phyloP scores from a whole-genome alignment of 768 basidiomycete genomes.

The Phaeotremella skinneri region DNA sequence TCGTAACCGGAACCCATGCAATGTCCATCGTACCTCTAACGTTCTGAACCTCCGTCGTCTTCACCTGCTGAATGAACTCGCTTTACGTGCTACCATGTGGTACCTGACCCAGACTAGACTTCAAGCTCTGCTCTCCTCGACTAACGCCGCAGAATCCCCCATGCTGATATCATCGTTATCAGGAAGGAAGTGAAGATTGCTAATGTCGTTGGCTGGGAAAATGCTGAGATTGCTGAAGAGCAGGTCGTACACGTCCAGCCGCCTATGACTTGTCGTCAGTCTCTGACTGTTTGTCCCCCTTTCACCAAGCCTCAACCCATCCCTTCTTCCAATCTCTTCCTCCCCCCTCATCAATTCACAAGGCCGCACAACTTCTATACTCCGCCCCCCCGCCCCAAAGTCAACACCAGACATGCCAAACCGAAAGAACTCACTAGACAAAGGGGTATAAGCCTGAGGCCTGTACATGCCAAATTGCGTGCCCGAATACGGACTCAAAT shows the following conservation, averaged over 20 bases:
- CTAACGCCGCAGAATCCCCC: slow-evolving; percentile 36
- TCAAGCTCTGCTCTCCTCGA: no score
- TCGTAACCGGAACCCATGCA: not conserved
- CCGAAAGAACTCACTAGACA: slow-evolving; percentile 55
- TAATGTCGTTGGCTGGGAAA: slow-evolving; percentile 39
- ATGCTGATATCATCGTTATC: slow-evolving; percentile 42
- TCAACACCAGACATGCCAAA: slow-evolving; percentile 2
- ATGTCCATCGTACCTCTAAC: no score
- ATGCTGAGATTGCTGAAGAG: slow-evolving; percentile 39
- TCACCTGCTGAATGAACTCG: not conserved
- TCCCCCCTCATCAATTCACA: no score
- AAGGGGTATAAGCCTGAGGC: slow-evolving; percentile 67
- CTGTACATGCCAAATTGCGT: slow-evolving; percentile 81
- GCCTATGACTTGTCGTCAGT: slow-evolving; percentile 12
- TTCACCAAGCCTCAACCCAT: not conserved
- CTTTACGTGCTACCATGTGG: no score
- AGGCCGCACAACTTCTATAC: no score
- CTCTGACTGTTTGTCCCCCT: not conserved
- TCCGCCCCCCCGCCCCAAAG: no score
- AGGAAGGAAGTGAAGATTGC: slow-evolving; percentile 43
- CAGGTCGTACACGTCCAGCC: slow-evolving; percentile 55
- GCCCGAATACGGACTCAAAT: slow-evolving; percentile 65
- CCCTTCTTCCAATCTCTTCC: not conserved
- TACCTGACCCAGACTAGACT: no score
- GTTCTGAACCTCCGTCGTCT: not conserved